Evolutionary conservation across 2,329 filamentous ascomycete genomes (phyloP).

Genomic region (Tolypocladium tropicale): DNA sequence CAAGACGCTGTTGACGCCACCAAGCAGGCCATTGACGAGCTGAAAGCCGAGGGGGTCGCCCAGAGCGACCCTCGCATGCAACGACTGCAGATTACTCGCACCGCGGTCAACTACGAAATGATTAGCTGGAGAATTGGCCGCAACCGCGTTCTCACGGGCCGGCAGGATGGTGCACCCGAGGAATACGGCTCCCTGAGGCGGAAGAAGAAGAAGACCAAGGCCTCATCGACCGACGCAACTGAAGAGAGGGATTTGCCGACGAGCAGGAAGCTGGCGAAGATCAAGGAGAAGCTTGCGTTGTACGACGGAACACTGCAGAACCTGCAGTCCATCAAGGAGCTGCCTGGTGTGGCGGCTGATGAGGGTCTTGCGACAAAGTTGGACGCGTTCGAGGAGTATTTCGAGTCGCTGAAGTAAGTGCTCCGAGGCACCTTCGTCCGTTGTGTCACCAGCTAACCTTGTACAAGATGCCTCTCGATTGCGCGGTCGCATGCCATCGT

Average conservation of each 20-base stretch:
- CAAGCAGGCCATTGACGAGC: constrained; percentile 85
- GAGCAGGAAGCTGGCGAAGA: constrained; percentile 64
- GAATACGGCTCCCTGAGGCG: constrained; percentile 39
- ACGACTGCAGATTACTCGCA: constrained; percentile 81
- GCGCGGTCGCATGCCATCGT: constrained; percentile 74
- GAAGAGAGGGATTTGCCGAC: constrained; percentile 52
- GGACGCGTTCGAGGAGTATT: constrained; percentile 71
- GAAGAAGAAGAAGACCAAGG: constrained; percentile 39
- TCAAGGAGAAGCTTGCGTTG: constrained; percentile 79
- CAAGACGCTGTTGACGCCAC: constrained; percentile 93
- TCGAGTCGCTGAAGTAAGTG: constrained; percentile 73
- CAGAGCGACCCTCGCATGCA: constrained; percentile 84
- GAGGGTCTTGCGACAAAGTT: constrained; percentile 64
- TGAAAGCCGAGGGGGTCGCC: constrained; percentile 71
- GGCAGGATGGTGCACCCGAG: constrained; percentile 61
- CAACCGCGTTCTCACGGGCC: constrained; percentile 80
- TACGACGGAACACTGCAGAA: constrained; percentile 90
- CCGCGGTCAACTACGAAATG: constrained; percentile 87
- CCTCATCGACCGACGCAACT: constrained; percentile 28
- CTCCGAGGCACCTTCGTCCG: background rate
- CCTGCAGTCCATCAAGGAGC: constrained; percentile 77
- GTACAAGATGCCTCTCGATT: constrained; percentile 64
- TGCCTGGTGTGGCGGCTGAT: constrained; percentile 85
- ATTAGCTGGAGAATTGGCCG: constrained; percentile 92
- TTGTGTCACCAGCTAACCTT: constrained; percentile 4